phyloP scores from a whole-genome alignment of 2,329 filamentous ascomycete species.

The Daldinia eschscholtzii region DNA sequence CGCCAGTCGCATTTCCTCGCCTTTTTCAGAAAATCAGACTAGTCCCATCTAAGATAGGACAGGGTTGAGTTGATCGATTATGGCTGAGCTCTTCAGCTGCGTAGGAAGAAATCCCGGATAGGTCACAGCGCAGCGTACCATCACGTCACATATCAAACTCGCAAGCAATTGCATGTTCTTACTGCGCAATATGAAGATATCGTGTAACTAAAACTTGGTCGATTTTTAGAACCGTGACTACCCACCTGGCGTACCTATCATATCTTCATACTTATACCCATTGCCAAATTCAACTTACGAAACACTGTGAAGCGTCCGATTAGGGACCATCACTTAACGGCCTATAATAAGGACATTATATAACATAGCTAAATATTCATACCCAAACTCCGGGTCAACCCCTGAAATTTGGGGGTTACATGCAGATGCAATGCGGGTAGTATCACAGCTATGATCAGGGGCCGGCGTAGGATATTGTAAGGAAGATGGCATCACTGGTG shows the following conservation, averaged over 20 bases:
- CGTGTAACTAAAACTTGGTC: background rate
- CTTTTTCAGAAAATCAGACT: background rate
- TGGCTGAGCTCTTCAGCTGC: background rate
- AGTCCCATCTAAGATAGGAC: background rate
- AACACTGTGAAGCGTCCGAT: background rate
- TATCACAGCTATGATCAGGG: slow-evolving; percentile 21
- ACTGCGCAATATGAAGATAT: background rate
- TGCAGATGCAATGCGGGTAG: slow-evolving; percentile 21
- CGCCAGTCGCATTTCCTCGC: slow-evolving; percentile 4
- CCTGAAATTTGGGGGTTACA: slow-evolving; percentile 11
- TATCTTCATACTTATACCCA: background rate
- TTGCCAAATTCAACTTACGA: background rate
- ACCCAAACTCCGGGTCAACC: slow-evolving; percentile 5
- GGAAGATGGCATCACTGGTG: background rate
- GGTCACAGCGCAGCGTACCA: slow-evolving; percentile 17
- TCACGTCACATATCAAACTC: slow-evolving; percentile 12
- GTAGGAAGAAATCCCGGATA: slow-evolving; percentile 13
- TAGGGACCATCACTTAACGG: background rate
- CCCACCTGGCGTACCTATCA: background rate
- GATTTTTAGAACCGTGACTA: background rate
- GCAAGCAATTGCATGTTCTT: background rate
- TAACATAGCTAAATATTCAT: background rate
- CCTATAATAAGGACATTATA: background rate
- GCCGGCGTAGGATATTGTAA: slow-evolving; percentile 1
- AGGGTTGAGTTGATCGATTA: background rate